Conservation (phyloP, 2,329 filamentous ascomycete genomes). For the Thielaviopsis musarum region DNA sequence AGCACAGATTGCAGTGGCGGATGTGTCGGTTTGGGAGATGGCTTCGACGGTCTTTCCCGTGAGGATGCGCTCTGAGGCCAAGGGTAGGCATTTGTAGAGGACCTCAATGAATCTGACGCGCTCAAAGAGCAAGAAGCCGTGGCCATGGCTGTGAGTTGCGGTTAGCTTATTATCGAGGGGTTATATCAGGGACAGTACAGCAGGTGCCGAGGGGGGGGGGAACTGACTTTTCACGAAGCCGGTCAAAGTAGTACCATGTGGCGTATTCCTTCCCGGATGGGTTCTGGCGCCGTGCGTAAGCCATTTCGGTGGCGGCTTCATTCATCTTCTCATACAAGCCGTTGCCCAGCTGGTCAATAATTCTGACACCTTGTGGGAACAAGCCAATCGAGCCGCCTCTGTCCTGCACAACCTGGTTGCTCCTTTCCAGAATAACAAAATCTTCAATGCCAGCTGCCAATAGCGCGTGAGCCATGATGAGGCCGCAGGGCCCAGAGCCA, state of each 20-base stretch:
- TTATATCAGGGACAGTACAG: too few relatives aligned
- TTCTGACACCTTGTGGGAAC: conserved; percentile 16
- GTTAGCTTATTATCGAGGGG: background rate
- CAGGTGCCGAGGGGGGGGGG: too few relatives aligned
- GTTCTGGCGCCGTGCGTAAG: too few relatives aligned
- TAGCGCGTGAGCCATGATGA: conserved; percentile 19
- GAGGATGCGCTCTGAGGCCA: conserved; percentile 12
- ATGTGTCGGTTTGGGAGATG: conserved; percentile 9
- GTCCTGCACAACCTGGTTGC: conserved; percentile 14
- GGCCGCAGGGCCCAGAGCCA: conserved; percentile 23
- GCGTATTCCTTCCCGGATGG: too few relatives aligned
- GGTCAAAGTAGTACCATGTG: too few relatives aligned
- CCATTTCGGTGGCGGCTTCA: conserved; percentile 13
- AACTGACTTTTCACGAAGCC: too few relatives aligned
- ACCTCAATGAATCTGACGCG: conserved; percentile 13
- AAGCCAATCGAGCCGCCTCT: conserved; percentile 15
- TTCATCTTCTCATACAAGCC: conserved; percentile 14
- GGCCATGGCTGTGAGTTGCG: conserved; percentile 13
- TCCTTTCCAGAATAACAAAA: conserved; percentile 18
- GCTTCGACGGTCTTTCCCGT: conserved; percentile 13
- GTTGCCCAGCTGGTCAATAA: conserved; percentile 17
- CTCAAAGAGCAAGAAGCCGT: conserved; percentile 15
- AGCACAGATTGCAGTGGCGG: conserved; percentile 18
- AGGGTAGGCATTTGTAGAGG: conserved; percentile 14
- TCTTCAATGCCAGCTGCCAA: conserved; percentile 18